Evolutionary conservation across 768 basidiomycete species (phyloP).

Genomic region (Lactarius evosmus): DNA sequence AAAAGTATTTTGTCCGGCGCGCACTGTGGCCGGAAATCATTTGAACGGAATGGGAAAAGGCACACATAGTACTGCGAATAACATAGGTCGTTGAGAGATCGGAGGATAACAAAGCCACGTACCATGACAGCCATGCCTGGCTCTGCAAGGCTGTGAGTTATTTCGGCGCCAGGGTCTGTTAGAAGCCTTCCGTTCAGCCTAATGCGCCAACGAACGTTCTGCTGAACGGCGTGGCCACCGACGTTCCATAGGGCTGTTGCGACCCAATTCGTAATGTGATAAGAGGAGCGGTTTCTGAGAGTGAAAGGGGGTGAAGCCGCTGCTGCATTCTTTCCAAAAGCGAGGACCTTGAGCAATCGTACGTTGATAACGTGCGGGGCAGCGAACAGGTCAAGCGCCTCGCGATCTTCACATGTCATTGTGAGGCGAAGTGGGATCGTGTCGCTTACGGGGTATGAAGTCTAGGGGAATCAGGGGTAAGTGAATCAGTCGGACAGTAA

Average conservation of each 20-base stretch:
- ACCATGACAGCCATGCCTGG: conserved; percentile 19
- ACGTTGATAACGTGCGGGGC: conserved; percentile 18
- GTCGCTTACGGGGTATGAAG: conserved; percentile 2
- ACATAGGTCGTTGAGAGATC: neutral
- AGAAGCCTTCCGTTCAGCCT: conserved; percentile 10
- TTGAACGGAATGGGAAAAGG: conserved; percentile 10
- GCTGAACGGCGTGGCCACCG: neutral
- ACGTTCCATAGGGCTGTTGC: conserved; percentile 18
- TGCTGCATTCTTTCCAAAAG: conserved; percentile 17
- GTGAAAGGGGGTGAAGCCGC: neutral
- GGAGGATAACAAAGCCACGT: neutral
- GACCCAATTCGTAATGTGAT: conserved; percentile 3
- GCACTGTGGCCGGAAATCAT: neutral
- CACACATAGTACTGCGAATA: conserved; percentile 10
- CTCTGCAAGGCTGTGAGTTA: conserved; percentile 5
- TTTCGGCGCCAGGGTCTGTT: neutral
- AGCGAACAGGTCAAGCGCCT: conserved; percentile 14
- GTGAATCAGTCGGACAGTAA: neutral
- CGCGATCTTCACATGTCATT: conserved; percentile 6
- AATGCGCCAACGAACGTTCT: conserved; percentile 12
- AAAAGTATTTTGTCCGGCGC: neutral
- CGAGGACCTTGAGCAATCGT: conserved; percentile 17
- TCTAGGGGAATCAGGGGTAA: neutral
- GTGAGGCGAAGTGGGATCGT: conserved; percentile 16
- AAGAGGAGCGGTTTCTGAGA: neutral